Percentiles rank a stretch among this genome's conserved stretches.
phyloP scores from a whole-genome alignment of 495 filamentous ascomycete species.

The Aspergillus ellipticus region DNA sequence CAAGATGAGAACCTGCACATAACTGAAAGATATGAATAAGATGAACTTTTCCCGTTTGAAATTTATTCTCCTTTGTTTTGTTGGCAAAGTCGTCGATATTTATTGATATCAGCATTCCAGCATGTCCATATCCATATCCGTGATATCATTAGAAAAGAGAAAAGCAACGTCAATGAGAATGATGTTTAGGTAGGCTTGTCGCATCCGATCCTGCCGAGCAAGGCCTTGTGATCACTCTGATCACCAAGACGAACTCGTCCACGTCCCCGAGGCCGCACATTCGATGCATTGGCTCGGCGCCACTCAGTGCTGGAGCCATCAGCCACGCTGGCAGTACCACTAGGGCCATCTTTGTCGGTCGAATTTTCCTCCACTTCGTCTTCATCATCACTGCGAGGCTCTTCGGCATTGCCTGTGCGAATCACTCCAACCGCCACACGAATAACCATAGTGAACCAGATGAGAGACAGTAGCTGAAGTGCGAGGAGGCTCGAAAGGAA shows the following conservation, averaged over 20 bases:
- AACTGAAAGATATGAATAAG: background rate
- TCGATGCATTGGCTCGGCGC: conserved; percentile 37
- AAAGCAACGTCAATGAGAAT: conserved; percentile 7
- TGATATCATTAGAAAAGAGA: conserved; percentile 15
- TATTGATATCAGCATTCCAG: conserved; percentile 10
- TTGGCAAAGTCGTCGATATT: conserved; percentile 7
- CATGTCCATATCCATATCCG: conserved; percentile 14
- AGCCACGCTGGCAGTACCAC: conserved; percentile 17
- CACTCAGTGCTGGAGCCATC: conserved; percentile 42
- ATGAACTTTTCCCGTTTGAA: conserved; percentile 3
- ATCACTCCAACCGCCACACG: conserved; percentile 74
- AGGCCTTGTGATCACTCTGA: conserved; percentile 69
- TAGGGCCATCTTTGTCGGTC: conserved; percentile 28
- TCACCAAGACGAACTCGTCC: conserved; percentile 57
- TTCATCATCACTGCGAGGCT: conserved; percentile 79
- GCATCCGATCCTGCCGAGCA: conserved; percentile 70
- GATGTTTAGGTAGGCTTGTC: conserved; percentile 52
- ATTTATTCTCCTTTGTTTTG: conserved; percentile 3
- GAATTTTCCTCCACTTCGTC: conserved; percentile 56
- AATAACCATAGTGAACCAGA: conserved; percentile 90
- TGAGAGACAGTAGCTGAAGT: conserved; percentile 73
- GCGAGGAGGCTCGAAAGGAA: conserved; percentile 74
- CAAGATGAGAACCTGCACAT: conserved; percentile 1
- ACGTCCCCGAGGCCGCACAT: conserved; percentile 33
- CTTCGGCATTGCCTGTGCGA: conserved; percentile 74